Conservation (phyloP, 768 basidiomycete genomes). For the Pleurotus pulmonarius region DNA sequence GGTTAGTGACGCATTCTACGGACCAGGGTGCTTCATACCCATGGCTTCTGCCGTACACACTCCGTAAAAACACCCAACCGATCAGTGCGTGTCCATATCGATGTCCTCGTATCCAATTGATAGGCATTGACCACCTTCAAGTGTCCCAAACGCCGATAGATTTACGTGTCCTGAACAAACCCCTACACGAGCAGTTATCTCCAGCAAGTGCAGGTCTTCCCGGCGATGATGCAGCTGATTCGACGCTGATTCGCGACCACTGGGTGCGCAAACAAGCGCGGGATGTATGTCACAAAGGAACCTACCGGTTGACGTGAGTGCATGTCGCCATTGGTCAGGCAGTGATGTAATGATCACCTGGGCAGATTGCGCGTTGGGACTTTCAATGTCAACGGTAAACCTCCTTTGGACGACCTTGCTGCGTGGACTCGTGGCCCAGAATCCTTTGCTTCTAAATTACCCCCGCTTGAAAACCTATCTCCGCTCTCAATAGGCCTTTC, state of each 20-base stretch:
- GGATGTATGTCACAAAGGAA: conserved; percentile 28
- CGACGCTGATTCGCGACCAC: conserved; percentile 54
- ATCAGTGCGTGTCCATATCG: conserved; percentile 23
- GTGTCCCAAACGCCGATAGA: conserved; percentile 48
- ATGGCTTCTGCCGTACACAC: conserved; percentile 44
- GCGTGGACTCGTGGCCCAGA: conserved; percentile 51
- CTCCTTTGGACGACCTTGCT: conserved; percentile 69
- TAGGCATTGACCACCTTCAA: conserved; percentile 12
- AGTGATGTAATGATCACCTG: neutral
- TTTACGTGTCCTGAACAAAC: conserved; percentile 44
- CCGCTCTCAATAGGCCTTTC: conserved; percentile 30
- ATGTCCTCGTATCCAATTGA: neutral
- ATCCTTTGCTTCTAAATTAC: conserved; percentile 11
- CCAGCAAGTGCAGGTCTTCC: conserved; percentile 56
- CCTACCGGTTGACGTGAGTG: neutral
- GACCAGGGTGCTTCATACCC: conserved; percentile 12
- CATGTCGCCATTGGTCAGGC: neutral
- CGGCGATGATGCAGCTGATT: conserved; percentile 58
- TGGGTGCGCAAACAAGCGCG: conserved; percentile 54
- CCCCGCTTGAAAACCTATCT: conserved; percentile 30
- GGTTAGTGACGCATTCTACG: neutral
- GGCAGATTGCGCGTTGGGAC: conserved; percentile 67
- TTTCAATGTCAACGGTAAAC: conserved; percentile 82
- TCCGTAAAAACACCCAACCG: conserved; percentile 20
- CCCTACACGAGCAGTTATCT: conserved; percentile 55